Conservation (phyloP, 2,329 filamentous ascomycete species). For the Fragosphaeria purpurea region DNA sequence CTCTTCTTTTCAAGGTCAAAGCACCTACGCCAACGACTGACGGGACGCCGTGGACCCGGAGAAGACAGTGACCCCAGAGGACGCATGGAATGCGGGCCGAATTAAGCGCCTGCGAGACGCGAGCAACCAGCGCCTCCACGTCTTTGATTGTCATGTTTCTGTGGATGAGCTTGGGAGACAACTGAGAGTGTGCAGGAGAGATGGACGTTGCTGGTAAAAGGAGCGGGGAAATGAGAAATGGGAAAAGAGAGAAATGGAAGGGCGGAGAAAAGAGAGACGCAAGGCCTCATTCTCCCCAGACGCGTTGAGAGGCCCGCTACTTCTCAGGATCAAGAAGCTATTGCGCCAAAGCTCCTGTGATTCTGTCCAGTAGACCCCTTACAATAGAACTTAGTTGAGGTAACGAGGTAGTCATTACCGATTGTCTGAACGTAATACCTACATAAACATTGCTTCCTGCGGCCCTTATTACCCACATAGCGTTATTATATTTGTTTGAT, state of each 20-base stretch:
- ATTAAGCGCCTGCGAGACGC: constrained; percentile 1
- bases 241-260: not conserved
- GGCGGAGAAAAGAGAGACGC: not conserved
- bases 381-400: too few relatives aligned
- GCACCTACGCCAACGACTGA: constrained; percentile 2
- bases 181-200: not conserved
- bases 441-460: too few relatives aligned
- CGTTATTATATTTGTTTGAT: too few relatives aligned
- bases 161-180: too few relatives aligned
- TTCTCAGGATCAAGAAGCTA: too few relatives aligned
- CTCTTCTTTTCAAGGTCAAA: not conserved
- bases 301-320: too few relatives aligned
- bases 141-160: too few relatives aligned
- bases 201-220: not conserved
- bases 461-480: too few relatives aligned
- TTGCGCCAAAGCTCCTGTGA: too few relatives aligned
- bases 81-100: constrained; percentile 1
- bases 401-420: too few relatives aligned
- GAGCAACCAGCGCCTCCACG: constrained; percentile 1
- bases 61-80: constrained; percentile 6
- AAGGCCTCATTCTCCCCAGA: not conserved
- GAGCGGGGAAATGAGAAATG: not conserved
- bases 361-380: too few relatives aligned
- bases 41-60: constrained; percentile 4
- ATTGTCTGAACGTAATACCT: too few relatives aligned